Conservation (phyloP, 257 asterid species). For the Nyctanthes arbortristis region DNA sequence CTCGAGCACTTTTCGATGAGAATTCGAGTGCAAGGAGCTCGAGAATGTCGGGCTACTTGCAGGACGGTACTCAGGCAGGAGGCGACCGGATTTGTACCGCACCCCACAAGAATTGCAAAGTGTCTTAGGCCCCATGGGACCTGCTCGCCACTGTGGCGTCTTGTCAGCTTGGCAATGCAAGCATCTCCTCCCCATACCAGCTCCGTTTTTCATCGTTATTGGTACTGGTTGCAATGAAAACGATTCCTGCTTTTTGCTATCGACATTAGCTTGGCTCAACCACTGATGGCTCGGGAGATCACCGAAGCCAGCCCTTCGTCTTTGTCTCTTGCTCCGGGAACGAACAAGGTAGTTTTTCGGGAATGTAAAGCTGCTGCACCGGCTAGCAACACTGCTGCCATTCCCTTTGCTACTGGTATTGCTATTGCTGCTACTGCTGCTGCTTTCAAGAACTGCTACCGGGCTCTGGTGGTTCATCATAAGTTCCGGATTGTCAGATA, state of each 20-base stretch:
- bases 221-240: conserved; percentile 31
- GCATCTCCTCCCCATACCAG: conserved; percentile 65
- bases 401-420: conserved; percentile 32
- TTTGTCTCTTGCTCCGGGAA: conserved; percentile 54
- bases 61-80: conserved; percentile 89
- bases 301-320: conserved; percentile 32
- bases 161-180: conserved; percentile 76
- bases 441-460: conserved; percentile 68
- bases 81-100: conserved; percentile 81
- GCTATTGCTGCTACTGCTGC: conserved; percentile 43
- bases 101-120: conserved; percentile 95
- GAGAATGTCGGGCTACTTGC: conserved; percentile 82
- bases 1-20: conserved; percentile 85
- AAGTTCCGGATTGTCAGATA: conserved; percentile 46
- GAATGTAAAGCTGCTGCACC: conserved; percentile 52
- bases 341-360: conserved; percentile 61
- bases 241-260: conserved; percentile 33
- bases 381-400: conserved; percentile 45
- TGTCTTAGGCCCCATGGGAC: conserved; percentile 85
- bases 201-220: conserved; percentile 14
- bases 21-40: conserved; percentile 63
- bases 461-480: conserved; percentile 64
- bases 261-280: conserved; percentile 30
- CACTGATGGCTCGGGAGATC: conserved; percentile 33
- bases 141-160: conserved; percentile 95